Evolutionary conservation across 129 eudicot species (phyloP), one percentile per base, ranked within the genome.

Genomic region (Saposhnikovia divaricata): DNA sequence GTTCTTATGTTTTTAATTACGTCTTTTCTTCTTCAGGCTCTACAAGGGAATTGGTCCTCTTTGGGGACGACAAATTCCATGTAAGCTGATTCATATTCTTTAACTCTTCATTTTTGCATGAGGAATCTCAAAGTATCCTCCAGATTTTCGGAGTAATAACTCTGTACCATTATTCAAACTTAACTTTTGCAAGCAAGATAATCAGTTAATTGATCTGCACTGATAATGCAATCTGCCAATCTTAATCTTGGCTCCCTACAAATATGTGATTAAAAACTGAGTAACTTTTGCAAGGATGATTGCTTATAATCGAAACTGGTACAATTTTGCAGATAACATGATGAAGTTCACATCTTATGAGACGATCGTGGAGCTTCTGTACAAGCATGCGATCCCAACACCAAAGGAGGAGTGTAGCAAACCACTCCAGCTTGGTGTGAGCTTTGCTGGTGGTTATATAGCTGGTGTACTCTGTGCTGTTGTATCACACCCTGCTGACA

Each of bases 41-140:
- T 91, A 85, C 90, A 93, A 89, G 82, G 98, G 98, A 75, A 50
- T 93, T 77, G 96, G 86, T 76, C 97, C 98, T 78, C 96, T 93
- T 48, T 93, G 97, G 98, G 98, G 97, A 57, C 87, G 97, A 76
- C 98, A 93, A 79, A 91, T 93, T 83, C 98, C 98, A 79, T 93
- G 98, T 91, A 89, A 86, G 92, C 78, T 34, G 15, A 77, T 37
- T 12, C n/a, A 25, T 72, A 75, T 76, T 51, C 68, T 34, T 19
- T 61, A n/a, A 28, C 3, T 50, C 19, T 19, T 6, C 25, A 40
- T 7, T 21, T 72, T 31, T 34, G n/a, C 19, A 72, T 42, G 51
- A 42, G 23, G 19, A 18, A 38, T 10, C 6, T 16, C 31, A 40
- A 5, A 25, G 3, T 14, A 14, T 39, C 53, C 19, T 48, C 53